phyloP scores from a whole-genome alignment of 108 stramenopile genomes.

The Skeletonema menzelii region DNA sequence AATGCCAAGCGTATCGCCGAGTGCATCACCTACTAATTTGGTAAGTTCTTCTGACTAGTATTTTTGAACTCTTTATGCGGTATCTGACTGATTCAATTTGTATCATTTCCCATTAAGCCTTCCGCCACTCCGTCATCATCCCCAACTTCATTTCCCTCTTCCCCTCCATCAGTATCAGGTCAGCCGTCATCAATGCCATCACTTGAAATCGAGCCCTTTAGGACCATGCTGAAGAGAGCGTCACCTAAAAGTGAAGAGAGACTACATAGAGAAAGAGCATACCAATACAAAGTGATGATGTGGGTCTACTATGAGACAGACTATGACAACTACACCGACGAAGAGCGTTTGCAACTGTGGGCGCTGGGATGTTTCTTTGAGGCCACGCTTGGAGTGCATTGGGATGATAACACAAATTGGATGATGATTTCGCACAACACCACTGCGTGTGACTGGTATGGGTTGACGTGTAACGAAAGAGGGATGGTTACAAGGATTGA shows the following conservation, averaged over 20 bases:
- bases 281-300: background rate
- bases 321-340: conserved; percentile 6
- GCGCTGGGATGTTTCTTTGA: conserved; percentile 1
- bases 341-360: conserved; percentile 5
- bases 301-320: conserved; percentile 3
- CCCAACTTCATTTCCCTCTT: background rate
- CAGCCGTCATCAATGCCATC: conserved; percentile 3
- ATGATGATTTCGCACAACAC: background rate
- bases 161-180: background rate
- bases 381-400: background rate
- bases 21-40: background rate
- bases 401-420: conserved; percentile 1
- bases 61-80: too few relatives aligned
- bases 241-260: background rate
- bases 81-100: too few relatives aligned
- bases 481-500: background rate
- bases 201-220: conserved; percentile 1
- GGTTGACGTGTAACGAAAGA: conserved; percentile 1
- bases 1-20: background rate
- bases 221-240: background rate
- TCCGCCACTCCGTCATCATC: background rate
- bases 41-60: too few relatives aligned
- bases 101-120: background rate
- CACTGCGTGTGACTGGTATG: background rate
- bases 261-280: conserved; percentile 3